Conservation (phyloP, 2,329 filamentous ascomycete genomes). For the Acarospora socialis region DNA sequence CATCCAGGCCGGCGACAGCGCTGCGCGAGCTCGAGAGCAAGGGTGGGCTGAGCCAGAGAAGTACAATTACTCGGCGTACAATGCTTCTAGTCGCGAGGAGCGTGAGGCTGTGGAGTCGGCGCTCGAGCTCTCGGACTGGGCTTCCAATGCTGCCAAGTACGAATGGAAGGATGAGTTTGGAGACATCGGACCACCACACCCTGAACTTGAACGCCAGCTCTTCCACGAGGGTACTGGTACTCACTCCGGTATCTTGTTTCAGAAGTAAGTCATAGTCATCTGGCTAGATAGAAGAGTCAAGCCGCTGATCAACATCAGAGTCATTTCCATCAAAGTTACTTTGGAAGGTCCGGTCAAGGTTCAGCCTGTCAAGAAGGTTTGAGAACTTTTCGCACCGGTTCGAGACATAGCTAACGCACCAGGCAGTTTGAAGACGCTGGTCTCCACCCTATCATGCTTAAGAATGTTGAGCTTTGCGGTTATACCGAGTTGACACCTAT, state of each 20-base stretch:
- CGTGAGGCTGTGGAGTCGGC: constrained; percentile 18
- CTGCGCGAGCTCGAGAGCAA: constrained; percentile 23
- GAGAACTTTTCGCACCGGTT: background rate
- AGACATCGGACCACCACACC: constrained; percentile 61
- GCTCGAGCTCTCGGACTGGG: constrained; percentile 25
- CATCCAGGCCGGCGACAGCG: too few relatives aligned
- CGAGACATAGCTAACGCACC: constrained; percentile 3
- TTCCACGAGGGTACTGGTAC: constrained; percentile 50
- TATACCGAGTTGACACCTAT: constrained; percentile 71
- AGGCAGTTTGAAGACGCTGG: constrained; percentile 59
- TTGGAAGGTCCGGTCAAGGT: constrained; percentile 35
- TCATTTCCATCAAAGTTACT: constrained; percentile 35
- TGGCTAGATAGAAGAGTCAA: background rate
- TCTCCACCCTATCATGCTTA: constrained; percentile 67
- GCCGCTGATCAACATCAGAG: constrained; percentile 19
- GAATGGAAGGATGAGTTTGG: constrained; percentile 77
- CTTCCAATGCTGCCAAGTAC: constrained; percentile 51
- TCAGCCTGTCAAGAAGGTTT: constrained; percentile 35
- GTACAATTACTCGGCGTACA: constrained; percentile 26
- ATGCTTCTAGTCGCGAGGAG: constrained; percentile 9
- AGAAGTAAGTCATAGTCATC: constrained; percentile 36
- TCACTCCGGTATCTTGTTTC: too few relatives aligned
- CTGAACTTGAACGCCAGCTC: constrained; percentile 58
- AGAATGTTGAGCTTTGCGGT: constrained; percentile 59
- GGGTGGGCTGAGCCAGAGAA: constrained; percentile 25